Evolutionary conservation across 2,329 filamentous ascomycete genomes (phyloP).

Genomic region (Phoma herbarum): DNA sequence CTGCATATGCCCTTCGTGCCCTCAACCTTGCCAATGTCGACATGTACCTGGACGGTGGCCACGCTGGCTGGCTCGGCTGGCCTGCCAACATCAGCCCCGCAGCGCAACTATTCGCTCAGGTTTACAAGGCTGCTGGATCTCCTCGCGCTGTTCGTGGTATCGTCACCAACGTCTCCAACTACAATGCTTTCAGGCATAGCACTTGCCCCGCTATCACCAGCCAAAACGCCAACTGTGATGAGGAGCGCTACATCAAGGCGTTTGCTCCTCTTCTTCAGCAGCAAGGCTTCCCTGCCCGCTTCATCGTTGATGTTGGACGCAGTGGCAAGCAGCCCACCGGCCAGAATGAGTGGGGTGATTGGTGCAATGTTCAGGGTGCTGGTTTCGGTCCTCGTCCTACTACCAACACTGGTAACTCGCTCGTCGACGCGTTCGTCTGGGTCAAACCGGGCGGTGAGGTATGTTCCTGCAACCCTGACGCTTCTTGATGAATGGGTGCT

Average conservation of each 20-base stretch:
- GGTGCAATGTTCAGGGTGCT: constrained; percentile 72
- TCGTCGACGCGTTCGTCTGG: constrained; percentile 74
- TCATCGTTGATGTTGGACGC: constrained; percentile 64
- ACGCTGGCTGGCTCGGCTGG: constrained; percentile 73
- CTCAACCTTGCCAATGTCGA: constrained; percentile 69
- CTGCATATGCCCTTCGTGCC: constrained; percentile 64
- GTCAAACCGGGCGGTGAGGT: constrained; percentile 70
- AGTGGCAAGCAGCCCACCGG: constrained; percentile 68
- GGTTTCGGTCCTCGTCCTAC: constrained; percentile 72
- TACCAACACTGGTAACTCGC: constrained; percentile 65
- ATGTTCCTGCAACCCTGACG: background rate
- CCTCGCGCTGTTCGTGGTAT: constrained; percentile 62
- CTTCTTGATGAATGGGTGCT: background rate
- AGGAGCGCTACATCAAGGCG: constrained; percentile 62
- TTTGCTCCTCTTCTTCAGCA: constrained; percentile 59
- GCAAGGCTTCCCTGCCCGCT: constrained; percentile 62
- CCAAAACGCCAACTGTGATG: constrained; percentile 61
- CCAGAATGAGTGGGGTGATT: constrained; percentile 68
- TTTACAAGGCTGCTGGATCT: constrained; percentile 59
- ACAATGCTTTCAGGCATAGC: constrained; percentile 62
- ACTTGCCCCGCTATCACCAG: constrained; percentile 57
- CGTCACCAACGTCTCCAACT: constrained; percentile 67
- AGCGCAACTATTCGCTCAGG: constrained; percentile 57
- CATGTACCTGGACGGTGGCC: constrained; percentile 71
- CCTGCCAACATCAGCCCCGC: constrained; percentile 64